Conservation (phyloP, 2,329 filamentous ascomycete species). For the Berkeleyomyces rouxiae region DNA sequence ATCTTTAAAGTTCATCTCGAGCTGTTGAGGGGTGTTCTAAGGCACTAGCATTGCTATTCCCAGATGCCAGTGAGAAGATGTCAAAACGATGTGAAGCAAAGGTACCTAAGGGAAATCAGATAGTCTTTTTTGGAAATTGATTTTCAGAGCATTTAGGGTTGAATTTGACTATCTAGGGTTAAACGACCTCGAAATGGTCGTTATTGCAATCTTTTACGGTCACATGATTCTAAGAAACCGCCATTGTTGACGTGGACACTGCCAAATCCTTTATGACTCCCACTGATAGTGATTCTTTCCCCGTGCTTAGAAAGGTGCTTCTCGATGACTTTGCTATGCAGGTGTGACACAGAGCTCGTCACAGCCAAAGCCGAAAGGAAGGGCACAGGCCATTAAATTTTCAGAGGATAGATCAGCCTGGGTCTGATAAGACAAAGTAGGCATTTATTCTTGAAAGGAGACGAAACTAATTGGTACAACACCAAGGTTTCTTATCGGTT, state of each 20-base stretch:
- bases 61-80: too few species aligned
- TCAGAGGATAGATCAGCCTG: neutral
- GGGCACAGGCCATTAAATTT: neutral
- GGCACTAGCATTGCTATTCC: too few species aligned
- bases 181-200: neutral
- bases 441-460: too few species aligned
- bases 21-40: too few species aligned
- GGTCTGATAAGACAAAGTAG: neutral
- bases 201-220: neutral
- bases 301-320: neutral
- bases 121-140: neutral
- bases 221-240: too few species aligned
- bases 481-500: neutral
- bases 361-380: neutral
- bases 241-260: neutral
- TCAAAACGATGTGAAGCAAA: too few species aligned
- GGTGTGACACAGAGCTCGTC: constrained; percentile 5
- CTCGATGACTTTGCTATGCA: neutral
- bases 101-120: too few species aligned
- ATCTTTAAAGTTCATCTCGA: too few species aligned
- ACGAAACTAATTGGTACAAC: neutral
- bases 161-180: too few species aligned
- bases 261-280: neutral
- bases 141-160: neutral
- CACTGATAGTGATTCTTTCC: neutral